Evolutionary conservation across 768 basidiomycete genomes (phyloP), one percentile per base, ranked within the genome.

Genomic region (Pluteus cervinus): DNA sequence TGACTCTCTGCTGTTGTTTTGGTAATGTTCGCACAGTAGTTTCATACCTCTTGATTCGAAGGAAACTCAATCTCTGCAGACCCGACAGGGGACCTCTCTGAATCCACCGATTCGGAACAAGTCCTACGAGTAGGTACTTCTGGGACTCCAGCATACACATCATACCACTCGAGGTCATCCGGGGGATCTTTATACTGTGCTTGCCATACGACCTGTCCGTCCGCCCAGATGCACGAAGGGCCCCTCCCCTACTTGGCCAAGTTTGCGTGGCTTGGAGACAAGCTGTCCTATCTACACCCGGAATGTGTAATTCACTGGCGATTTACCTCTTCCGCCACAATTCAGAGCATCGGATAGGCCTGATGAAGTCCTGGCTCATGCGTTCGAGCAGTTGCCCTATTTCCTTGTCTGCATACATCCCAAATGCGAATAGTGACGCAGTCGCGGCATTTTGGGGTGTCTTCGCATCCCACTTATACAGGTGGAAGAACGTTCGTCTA

Each of bases 141-240:
- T 42, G n/a, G n/a, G 34, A 12, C 41, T 41, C 22, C n/a, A n/a
- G n/a, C n/a, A 42, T 45, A 26, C 42, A 44, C 11, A 34, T 35
- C n/a, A 39, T 56, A 5, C 55, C 55, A 4, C 25, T 56, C 12
- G 53, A 54, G 28, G 36, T 56, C 17, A 18, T 52, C 37, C 43
- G 51, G 36, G 33, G 46, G 20, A 51, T 56, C 9, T 54, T 56
- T 29, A 17, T 33, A 11, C 31, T 40, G 31, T 49, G 49, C 36
- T 44, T 56, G 10, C 48, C 51, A 2, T 14, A 28, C 3, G 44
- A 41, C 21, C 37, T 49, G 24, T 54, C 45, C 29, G 33, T 47
- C 20, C 20, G 15, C 3, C 51, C 53, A 26, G 14, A 40, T 30
- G 17, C 32, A 3, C 15, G 21, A 9, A 29, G 33, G 24, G 55